Base-by-base conservation (phyloP, 1,139 yeast species). In the Pichia terricola region DNA sequence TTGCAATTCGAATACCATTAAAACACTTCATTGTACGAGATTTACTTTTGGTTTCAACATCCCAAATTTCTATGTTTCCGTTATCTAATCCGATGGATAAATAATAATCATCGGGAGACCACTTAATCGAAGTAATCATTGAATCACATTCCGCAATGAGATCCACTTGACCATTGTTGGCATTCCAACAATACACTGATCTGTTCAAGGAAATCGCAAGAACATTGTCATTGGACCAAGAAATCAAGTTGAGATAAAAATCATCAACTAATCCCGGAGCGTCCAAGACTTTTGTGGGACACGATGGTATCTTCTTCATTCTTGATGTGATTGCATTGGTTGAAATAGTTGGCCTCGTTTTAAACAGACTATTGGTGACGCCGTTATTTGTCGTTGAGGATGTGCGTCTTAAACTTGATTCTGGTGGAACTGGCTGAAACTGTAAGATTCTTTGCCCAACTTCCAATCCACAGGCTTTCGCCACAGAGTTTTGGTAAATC, bases 241-340 rank as follows among this genome's bases (percentile, higher is more conserved):
- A 80, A 47, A 91, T 66, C 43, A 91, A 68, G 61, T 88, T 89
- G 45, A 89, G 72, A 62, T 91, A 91, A 62, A 88, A 94, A 65
- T 91, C 98, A 62, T 91, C 96, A 34, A 83, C 75, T 46, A 89
- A 72, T 0, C 96, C 96, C 0, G 98, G 99, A 0, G 98, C 98
- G 65, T 91, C 99, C 40, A 91, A 70, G 1, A 91, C 95, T 53
- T 95, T 74, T 54, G 87, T 96, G 1, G 98, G 97, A 16, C 88
- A 87, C 0, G 87, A 78, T 11, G 95, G 88, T 38, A 91, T 75
- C 55, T 81, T 83, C 53, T 95, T 67, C 39, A 74, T 61, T 54
- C 75, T 65, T 22, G 64, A 60, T 39, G 62, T 61, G 2, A 65
- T 63, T 5, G 62, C 61, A 6, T 62, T 50, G 1, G 66, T 57